phyloP scores from a whole-genome alignment of 1,139 yeast species.

The Candida pseudoviswanathii region DNA sequence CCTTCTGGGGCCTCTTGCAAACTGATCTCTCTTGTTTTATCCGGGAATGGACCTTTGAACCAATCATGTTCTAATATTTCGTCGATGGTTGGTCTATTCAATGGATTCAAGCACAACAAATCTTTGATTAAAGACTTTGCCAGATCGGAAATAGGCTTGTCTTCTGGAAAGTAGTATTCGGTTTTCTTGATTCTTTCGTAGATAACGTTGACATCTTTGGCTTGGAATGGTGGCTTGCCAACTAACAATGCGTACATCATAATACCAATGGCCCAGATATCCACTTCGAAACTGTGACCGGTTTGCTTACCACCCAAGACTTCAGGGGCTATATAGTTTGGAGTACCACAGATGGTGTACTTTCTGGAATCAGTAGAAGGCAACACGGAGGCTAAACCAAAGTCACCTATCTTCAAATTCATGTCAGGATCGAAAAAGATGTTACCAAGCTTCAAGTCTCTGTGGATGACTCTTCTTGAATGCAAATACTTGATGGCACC shows the following conservation, averaged over 20 bases:
- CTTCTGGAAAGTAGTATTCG: conserved; percentile 80
- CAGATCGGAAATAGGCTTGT: conserved; percentile 66
- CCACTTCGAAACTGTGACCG: conserved; percentile 94
- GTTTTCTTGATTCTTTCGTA: conserved; percentile 88
- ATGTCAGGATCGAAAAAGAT: conserved; percentile 89
- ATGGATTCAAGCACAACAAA: conserved; percentile 77
- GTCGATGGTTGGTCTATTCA: conserved; percentile 76
- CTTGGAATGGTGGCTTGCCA: conserved; percentile 97
- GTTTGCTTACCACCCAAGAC: conserved; percentile 84
- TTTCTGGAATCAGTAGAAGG: conserved; percentile 71
- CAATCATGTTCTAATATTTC: conserved; percentile 81
- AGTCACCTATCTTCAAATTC: conserved; percentile 94
- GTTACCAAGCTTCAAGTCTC: conserved; percentile 93
- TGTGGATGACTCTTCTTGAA: conserved; percentile 88
- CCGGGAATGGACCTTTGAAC: conserved; percentile 87
- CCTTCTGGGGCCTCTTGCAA: conserved; percentile 61
- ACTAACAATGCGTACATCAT: conserved; percentile 89
- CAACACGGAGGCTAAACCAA: conserved; percentile 90
- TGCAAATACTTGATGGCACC: conserved; percentile 95
- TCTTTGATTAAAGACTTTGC: conserved; percentile 73
- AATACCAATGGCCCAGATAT: conserved; percentile 96
- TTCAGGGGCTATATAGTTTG: conserved; percentile 97
- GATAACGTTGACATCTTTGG: conserved; percentile 89
- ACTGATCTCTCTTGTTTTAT: conserved; percentile 62
- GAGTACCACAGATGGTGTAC: conserved; percentile 96